Evolutionary conservation across 2,329 filamentous ascomycete genomes (phyloP).

Genomic region (Clarireedia monteithiana): DNA sequence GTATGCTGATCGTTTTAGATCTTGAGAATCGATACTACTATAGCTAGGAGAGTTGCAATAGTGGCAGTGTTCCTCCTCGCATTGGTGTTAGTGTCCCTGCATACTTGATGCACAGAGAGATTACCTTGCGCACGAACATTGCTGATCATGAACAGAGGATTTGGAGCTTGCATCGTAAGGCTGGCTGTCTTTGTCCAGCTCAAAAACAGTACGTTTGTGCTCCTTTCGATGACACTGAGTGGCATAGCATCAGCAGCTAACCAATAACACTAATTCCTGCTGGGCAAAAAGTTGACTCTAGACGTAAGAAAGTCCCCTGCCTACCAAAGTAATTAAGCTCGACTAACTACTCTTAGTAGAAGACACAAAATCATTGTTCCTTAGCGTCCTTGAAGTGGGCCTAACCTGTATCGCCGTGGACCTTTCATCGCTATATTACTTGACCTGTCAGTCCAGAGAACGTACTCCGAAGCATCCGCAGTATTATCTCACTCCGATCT

Average conservation of each 20-base stretch:
- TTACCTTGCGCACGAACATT: background rate
- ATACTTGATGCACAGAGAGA: background rate
- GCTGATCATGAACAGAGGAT: background rate
- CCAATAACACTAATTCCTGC: background rate
- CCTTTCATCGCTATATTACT: background rate
- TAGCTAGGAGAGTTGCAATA: background rate
- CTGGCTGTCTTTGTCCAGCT: background rate
- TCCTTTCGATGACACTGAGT: background rate
- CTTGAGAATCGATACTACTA: background rate
- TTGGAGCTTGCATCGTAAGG: background rate
- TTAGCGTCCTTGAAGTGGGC: background rate
- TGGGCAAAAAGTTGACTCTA: background rate
- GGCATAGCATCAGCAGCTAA: background rate
- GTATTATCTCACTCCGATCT: background rate
- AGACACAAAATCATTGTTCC: background rate
- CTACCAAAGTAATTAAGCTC: background rate
- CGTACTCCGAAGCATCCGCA: background rate
- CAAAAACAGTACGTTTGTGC: background rate
- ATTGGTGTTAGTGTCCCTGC: background rate
- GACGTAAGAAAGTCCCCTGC: background rate
- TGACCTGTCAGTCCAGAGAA: background rate
- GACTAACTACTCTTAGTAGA: background rate
- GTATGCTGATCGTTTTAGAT: background rate
- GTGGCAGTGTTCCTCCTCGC: slow-evolving; percentile 5
- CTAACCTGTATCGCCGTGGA: slow-evolving; percentile 4